These are phyloP conservation scores for Poa annua DNA, from an alignment of 176 grass and related monocot species.

Conservation along the genomic window DNA sequence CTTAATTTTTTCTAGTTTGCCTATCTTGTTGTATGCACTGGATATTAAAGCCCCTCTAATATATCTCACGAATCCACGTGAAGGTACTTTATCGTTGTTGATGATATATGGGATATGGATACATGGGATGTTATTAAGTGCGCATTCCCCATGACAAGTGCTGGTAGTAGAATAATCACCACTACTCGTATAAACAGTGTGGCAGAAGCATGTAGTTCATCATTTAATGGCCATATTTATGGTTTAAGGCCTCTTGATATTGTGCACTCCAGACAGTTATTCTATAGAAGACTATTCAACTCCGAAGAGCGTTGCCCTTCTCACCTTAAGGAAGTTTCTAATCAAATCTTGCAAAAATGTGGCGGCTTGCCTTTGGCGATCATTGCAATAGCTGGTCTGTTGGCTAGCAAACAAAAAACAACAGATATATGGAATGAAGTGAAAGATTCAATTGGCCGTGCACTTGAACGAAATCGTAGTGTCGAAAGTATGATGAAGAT, in stretches of 20 bases:
- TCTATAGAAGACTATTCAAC: not conserved
- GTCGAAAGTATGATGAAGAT: not conserved
- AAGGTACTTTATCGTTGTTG: not conserved
- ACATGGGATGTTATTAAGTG: not conserved
- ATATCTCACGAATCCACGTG: not conserved
- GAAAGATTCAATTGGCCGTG: not conserved
- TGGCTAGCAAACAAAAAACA: not conserved
- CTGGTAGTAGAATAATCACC: not conserved
- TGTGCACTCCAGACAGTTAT: not conserved
- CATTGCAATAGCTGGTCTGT: not conserved
- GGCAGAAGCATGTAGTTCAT: not conserved
- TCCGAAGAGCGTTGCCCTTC: not conserved
- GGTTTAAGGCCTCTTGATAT: not conserved
- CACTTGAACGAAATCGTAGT: not conserved
- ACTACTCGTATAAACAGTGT: not conserved
- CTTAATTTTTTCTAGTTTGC: no score
- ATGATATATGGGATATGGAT: not conserved
- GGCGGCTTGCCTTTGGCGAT: not conserved
- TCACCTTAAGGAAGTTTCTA: not conserved
- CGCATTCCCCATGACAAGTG: not conserved
- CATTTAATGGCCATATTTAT: not conserved
- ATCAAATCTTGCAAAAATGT: constrained; percentile 14
- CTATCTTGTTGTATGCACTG: no score
- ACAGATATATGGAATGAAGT: not conserved
- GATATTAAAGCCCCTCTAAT: no score